Evolutionary conservation across 2,329 filamentous ascomycete genomes (phyloP), one percentile per base, ranked within the genome.

Genomic region (Aureobasidium pullulans): DNA sequence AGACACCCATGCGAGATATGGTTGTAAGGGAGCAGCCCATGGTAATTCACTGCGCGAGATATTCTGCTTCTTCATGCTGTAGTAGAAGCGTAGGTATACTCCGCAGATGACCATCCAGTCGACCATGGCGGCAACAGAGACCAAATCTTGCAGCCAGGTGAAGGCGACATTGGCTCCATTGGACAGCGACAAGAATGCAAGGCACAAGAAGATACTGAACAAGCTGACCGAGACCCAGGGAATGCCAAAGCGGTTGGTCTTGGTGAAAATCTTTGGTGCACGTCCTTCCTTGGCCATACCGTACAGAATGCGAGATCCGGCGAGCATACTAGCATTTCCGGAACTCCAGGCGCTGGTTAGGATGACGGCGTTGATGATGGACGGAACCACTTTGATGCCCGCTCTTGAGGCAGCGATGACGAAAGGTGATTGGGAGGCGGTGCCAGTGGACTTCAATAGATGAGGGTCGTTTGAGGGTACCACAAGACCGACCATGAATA

Each of bases 291-390:
- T 77, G 13, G 64, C 64, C 60, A 65, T 60, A 6, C 61, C 63
- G 40, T 62, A 65, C 13, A 65, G 40, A 8, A 64, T 62, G 4
- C 64, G 61, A 31, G 54, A 60, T 6, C 61, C 63, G 3, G 64
- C 58, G 11, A 65, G 59, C 61, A 65, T 61, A 37, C 61, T 62
- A 0, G 78, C 76, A 67, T 83, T 84, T 48, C 78, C 81, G 11
- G 80, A 79, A 0, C 78, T 81, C 73, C 79, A 80, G 1, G 85
- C 86, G 6, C 84, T 86, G 15, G 86, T 84, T 54, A 88, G 75
- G 65, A 89, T 82, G 19, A 82, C 84, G 36, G 79, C 85, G 67
- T 89, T 89, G 74, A 89, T 85, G 64, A 88, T 78, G 62, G 82
- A 81, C 64, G 85, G 81, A 2, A 88, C 79, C 1, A 77, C 79